Percentiles rank a stretch among this genome's conserved stretches.
Evolutionary conservation across 805 yeast genomes (phyloP).

Genomic region (Vanderwaltozyma polyspora): DNA sequence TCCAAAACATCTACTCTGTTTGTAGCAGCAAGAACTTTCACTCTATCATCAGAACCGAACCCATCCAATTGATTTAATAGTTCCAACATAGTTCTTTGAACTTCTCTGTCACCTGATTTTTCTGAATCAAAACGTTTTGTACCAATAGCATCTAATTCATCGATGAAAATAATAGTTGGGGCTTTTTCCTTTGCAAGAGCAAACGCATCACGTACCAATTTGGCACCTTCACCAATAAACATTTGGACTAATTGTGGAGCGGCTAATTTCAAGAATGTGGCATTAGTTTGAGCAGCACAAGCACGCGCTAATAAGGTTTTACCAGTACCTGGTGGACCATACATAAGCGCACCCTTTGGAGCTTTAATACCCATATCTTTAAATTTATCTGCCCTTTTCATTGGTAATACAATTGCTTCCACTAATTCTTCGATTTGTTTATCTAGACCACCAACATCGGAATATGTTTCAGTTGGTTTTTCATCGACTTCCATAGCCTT

Average conservation of each 20-base stretch:
- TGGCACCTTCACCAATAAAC: constrained; percentile 98
- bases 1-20: constrained; percentile 96
- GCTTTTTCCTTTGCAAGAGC: constrained; percentile 96
- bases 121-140: constrained; percentile 96
- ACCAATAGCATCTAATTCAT: constrained; percentile 97
- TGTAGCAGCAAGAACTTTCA: constrained; percentile 95
- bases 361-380: constrained; percentile 90
- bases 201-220: constrained; percentile 93
- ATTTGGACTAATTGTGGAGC: constrained; percentile 98
- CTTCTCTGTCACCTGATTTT: constrained; percentile 96
- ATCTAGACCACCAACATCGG: constrained; percentile 96
- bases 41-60: constrained; percentile 93
- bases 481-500: constrained; percentile 99
- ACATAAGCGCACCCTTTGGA: constrained; percentile 96
- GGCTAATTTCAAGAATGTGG: constrained; percentile 89
- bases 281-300: constrained; percentile 97
- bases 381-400: constrained; percentile 97
- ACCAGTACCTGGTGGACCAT: constrained; percentile 99
- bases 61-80: constrained; percentile 95
- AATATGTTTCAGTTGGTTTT: constrained; percentile 93
- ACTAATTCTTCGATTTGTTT: constrained; percentile 97
- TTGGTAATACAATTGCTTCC: constrained; percentile 96
- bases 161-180: constrained; percentile 94
- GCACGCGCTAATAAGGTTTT: constrained; percentile 95
- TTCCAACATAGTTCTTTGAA: constrained; percentile 98